A percentile compares a stretch with the other conserved stretches of the same genome.
phyloP scores from a whole-genome alignment of 352 stramenopile species.

The Pythium oligandrum region DNA sequence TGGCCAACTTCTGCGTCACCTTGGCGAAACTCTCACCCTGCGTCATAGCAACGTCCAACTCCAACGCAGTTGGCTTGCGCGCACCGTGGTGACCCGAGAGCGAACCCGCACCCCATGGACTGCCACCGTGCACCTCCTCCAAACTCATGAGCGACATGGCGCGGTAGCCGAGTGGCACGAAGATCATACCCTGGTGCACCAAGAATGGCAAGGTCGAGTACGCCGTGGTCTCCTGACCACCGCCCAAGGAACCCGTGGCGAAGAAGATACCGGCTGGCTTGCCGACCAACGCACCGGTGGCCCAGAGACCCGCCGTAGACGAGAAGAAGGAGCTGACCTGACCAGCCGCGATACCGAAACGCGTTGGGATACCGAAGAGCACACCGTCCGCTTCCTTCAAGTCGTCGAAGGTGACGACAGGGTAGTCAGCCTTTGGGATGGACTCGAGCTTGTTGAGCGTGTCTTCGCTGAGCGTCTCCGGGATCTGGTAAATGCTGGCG shows the following conservation, averaged over 20 bases:
- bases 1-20: slow-evolving; percentile 75
- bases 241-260: slow-evolving; percentile 47
- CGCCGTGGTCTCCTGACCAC: slow-evolving; percentile 86
- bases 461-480: slow-evolving; percentile 79
- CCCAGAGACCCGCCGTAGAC: slow-evolving; percentile 54
- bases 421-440: slow-evolving; percentile 63
- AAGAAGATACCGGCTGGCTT: slow-evolving; percentile 75
- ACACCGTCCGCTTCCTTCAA: slow-evolving; percentile 79
- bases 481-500: slow-evolving; percentile 67
- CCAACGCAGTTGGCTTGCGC: slow-evolving; percentile 73
- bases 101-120: slow-evolving; percentile 57
- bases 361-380: slow-evolving; percentile 83
- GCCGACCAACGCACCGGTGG: slow-evolving; percentile 44
- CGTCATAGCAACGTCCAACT: slow-evolving; percentile 62
- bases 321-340: slow-evolving; percentile 81
- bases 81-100: slow-evolving; percentile 58
- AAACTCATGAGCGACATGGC: slow-evolving; percentile 34
- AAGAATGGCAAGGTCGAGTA: slow-evolving; percentile 62
- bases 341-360: slow-evolving; percentile 60
- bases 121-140: slow-evolving; percentile 44
- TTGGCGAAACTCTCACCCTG: slow-evolving; percentile 82
- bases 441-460: slow-evolving; percentile 82
- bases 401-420: slow-evolving; percentile 49
- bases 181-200: slow-evolving; percentile 75
- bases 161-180: slow-evolving; percentile 60